Evolutionary conservation across 2,329 filamentous ascomycete genomes (phyloP).

Genomic region (Exophiala spinifera): DNA sequence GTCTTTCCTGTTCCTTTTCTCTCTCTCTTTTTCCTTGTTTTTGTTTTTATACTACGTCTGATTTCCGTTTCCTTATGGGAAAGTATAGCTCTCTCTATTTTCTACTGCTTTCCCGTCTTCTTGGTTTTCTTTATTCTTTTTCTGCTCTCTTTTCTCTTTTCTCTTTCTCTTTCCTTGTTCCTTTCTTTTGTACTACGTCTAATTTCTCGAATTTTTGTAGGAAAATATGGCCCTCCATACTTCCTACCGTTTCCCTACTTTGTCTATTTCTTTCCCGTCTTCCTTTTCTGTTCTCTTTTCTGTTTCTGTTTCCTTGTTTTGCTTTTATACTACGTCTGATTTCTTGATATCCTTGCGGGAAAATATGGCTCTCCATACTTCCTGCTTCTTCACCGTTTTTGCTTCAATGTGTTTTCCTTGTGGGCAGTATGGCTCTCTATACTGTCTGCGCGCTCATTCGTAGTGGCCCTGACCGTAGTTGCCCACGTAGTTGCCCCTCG

Average conservation of each 20-base stretch:
- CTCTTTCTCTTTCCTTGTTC: conserved; percentile 79
- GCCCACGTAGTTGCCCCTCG: background rate
- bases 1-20: conserved; percentile 45
- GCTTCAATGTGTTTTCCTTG: background rate
- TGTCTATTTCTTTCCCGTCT: conserved; percentile 67
- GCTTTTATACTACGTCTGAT: background rate
- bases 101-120: background rate
- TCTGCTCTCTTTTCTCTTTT: background rate
- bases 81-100: conserved; percentile 87
- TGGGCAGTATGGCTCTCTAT: background rate
- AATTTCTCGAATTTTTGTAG: too few relatives aligned
- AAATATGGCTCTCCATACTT: background rate
- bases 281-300: conserved; percentile 1
- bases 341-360: background rate
- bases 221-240: too few relatives aligned
- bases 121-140: background rate
- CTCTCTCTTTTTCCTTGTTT: conserved; percentile 75
- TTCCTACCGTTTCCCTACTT: conserved; percentile 63
- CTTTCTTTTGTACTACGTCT: conserved; percentile 48
- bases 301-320: background rate
- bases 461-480: background rate
- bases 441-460: background rate
- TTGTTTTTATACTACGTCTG: background rate
- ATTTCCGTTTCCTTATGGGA: conserved; percentile 69
- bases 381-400: background rate